Evolutionary conservation across 1,284 basidiomycete genomes (phyloP).

Genomic region (Golubevia pallescens): DNA sequence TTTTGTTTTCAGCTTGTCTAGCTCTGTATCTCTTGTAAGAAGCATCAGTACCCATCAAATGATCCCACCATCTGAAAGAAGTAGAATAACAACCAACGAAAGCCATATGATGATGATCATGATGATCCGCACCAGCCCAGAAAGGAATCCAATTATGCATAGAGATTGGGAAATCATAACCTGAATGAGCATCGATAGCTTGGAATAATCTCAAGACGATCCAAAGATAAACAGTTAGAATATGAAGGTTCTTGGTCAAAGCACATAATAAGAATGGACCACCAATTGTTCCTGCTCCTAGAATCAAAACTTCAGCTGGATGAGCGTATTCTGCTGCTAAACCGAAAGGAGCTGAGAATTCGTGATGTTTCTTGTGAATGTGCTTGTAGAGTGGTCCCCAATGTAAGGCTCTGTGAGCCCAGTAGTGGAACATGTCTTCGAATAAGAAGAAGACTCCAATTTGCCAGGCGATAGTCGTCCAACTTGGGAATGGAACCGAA

Average conservation of each 20-base stretch:
- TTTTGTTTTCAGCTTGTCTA: slow-evolving; percentile 54
- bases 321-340: slow-evolving; percentile 88
- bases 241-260: slow-evolving; percentile 72
- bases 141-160: slow-evolving; percentile 91
- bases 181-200: slow-evolving; percentile 94
- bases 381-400: slow-evolving; percentile 90
- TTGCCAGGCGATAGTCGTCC: slow-evolving; percentile 73
- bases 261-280: slow-evolving; percentile 86
- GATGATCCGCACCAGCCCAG: slow-evolving; percentile 99
- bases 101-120: slow-evolving; percentile 69
- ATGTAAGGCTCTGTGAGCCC: slow-evolving; percentile 87
- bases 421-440: slow-evolving; percentile 86
- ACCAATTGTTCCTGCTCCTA: slow-evolving; percentile 66
- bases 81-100: slow-evolving; percentile 55
- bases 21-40: slow-evolving; percentile 55
- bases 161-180: slow-evolving; percentile 80
- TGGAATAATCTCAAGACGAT: slow-evolving; percentile 93
- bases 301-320: slow-evolving; percentile 66
- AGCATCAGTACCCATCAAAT: slow-evolving; percentile 54
- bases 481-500: slow-evolving; percentile 85
- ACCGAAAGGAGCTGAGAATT: slow-evolving; percentile 95
- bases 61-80: slow-evolving; percentile 62
- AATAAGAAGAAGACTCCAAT: slow-evolving; percentile 91
- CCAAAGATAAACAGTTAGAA: slow-evolving; percentile 92
- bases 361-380: slow-evolving; percentile 93